Base-by-base conservation (phyloP, 2,329 filamentous ascomycete species). In the Mollisiaceae sp. region DNA sequence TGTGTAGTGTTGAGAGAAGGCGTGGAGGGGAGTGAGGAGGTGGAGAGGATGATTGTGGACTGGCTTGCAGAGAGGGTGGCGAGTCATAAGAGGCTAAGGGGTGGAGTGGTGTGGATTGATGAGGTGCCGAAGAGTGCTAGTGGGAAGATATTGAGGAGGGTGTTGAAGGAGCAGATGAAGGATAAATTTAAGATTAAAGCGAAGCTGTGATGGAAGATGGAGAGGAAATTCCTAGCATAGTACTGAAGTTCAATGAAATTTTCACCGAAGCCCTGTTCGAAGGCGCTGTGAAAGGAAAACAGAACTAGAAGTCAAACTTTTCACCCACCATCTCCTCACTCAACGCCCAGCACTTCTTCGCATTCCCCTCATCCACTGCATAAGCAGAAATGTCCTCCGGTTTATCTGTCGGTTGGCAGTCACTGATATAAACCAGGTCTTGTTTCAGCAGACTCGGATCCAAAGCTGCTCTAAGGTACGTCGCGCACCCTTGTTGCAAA, bases 41-140 rank as follows among this genome's bases (percentile, higher is more conserved):
- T 39, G 5, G 66, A 66, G 39, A 65, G 82, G 45, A 82, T 86
- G 39, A 84, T 92, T 59, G 80, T 83, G 69, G 73, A 74, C 11
- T 85, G 87, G 77, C 81, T 91, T 54, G 83, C 86, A 62, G 81
- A 82, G 70, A 84, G 84, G 59, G 86, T 89, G 20, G 84, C 87
- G 0, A 81, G 78, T 64, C 85, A 90, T 74, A 93, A 93, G 78
- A 84, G 86, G 74, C 81, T 93, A 65, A 86, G 86, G 12, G 91
- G 91, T 0, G 91, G 91, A 1, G 83, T 93, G 15, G 65, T 65
- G 47, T 91, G 92, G 72, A 80, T 90, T 2, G 84, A 90, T 36
- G 80, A 80, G 22, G 87, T 93, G 35, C 90, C 90, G 18, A 92
- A 91, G 79, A 91, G 89, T 63, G 83, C 86, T 1, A 76, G 79